Conservation (phyloP, 2,329 filamentous ascomycete genomes). For the Atkinsonella hypoxylon region DNA sequence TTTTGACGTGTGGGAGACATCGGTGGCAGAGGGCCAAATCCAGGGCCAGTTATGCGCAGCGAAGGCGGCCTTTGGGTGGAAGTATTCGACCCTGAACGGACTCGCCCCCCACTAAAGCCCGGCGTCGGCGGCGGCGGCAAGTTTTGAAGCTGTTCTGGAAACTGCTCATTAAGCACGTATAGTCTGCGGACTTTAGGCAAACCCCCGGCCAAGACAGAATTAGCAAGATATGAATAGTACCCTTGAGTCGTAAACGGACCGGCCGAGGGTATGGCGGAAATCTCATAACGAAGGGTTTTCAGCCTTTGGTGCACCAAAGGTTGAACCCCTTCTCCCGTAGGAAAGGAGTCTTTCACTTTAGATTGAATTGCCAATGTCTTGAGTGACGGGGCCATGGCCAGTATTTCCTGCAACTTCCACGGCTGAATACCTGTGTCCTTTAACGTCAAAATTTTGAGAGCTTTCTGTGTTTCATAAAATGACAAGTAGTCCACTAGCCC, state of each 20-base stretch:
- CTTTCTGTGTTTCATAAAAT: constrained; percentile 42
- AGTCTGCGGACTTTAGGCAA: constrained; percentile 64
- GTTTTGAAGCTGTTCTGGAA: constrained; percentile 65
- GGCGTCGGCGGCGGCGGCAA: constrained; percentile 56
- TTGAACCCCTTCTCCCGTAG: constrained; percentile 35
- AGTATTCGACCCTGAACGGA: constrained; percentile 21
- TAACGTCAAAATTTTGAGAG: constrained; percentile 57
- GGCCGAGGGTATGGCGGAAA: constrained; percentile 47
- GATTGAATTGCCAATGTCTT: constrained; percentile 43
- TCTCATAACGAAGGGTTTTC: constrained; percentile 68
- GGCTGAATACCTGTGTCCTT: constrained; percentile 59
- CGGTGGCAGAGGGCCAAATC: constrained; percentile 15
- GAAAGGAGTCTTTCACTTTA: constrained; percentile 37
- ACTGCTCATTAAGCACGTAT: constrained; percentile 76
- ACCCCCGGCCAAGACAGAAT: constrained; percentile 64
- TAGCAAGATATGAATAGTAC: constrained; percentile 78
- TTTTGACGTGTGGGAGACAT: constrained; percentile 15
- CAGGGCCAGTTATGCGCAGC: constrained; percentile 10
- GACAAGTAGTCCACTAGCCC: constrained; percentile 61
- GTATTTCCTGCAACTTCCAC: constrained; percentile 45
- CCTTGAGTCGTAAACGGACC: constrained; percentile 46
- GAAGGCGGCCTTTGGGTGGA: constrained; percentile 11
- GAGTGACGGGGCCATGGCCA: constrained; percentile 45
- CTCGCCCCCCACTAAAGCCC: constrained; percentile 18
- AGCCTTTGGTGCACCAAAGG: constrained; percentile 59